Evolutionary conservation across 1,284 basidiomycete species (phyloP), one percentile per base, ranked within the genome.

Genomic region (Exobasidium rhododendri): DNA sequence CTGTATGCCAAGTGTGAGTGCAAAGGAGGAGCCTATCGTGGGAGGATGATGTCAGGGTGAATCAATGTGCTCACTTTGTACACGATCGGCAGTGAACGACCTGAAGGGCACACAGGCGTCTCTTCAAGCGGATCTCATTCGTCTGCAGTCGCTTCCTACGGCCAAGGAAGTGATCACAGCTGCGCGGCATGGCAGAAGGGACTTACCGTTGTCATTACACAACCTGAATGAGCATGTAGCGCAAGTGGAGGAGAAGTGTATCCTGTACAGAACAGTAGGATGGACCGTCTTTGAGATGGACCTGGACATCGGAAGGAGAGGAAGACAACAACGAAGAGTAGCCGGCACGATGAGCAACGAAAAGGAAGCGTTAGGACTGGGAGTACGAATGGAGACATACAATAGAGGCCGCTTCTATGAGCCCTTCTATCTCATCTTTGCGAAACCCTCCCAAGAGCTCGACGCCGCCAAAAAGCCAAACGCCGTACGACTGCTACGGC

Each of bases 261-360:
- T 69, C 44, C 50, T 70, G 43, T 70, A 70, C 45, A 59, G 70
- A 11, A 63, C 66, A 4, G 29, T 64, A 14, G 70, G 67, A 29
- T 70, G 68, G 69, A 72, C 70, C 0, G 66, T 66, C 20, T 72
- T 72, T 52, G 70, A 72, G 31, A 59, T 72, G 26, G 70, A 72
- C 31, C 64, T 72, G 6, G 69, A 72, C 35, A 65, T 72, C 20
- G 70, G 70, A 7, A 56, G 68, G 17, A 63, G 70, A 22, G 68
- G 65, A n/a, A 59, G 70, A 29, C 50, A 40, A 11, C 50, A 59
- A 7, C 56, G 70, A n/a, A 26, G 40, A 43, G 29, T 28, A 20
- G 31, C 56, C 22, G 59, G 28, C 17, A 14, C 30, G 4, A 17
- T 17, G 17, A n/a, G 59, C 3, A 17, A 17, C 10, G 29, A 32